phyloP scores from a whole-genome alignment of 768 basidiomycete genomes.

The Tulasnella sp. region DNA sequence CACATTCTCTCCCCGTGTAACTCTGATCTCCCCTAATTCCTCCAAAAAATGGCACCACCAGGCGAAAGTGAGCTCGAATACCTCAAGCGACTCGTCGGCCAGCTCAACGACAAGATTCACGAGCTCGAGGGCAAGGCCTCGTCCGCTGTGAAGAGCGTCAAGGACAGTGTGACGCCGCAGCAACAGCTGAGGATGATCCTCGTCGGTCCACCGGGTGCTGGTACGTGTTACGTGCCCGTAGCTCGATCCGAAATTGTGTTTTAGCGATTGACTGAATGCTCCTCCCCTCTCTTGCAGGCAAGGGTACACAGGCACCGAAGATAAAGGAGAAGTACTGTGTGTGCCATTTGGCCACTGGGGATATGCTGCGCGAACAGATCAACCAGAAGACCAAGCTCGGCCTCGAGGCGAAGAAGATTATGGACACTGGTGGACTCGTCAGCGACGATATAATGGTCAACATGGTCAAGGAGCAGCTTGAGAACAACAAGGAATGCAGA shows the following conservation, averaged over 20 bases:
- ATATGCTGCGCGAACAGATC: slow-evolving; percentile 96
- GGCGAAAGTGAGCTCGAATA: slow-evolving; percentile 69
- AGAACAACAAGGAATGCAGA: slow-evolving; percentile 85
- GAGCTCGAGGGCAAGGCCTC: slow-evolving; percentile 56
- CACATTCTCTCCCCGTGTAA: not conserved
- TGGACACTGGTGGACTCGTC: slow-evolving; percentile 94
- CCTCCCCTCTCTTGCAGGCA: slow-evolving; percentile 44
- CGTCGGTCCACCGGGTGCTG: slow-evolving; percentile 93
- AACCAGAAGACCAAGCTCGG: slow-evolving; percentile 77
- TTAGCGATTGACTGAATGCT: not conserved
- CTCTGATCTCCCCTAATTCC: not conserved
- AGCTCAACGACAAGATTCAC: slow-evolving; percentile 84
- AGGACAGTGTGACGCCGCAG: slow-evolving; percentile 37
- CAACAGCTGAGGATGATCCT: slow-evolving; percentile 83
- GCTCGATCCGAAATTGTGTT: slow-evolving; percentile 2
- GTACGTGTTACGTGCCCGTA: slow-evolving; percentile 30
- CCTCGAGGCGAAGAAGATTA: slow-evolving; percentile 88
- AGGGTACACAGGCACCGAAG: slow-evolving; percentile 94
- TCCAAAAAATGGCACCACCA: slow-evolving; percentile 17
- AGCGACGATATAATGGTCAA: slow-evolving; percentile 94
- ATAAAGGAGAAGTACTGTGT: slow-evolving; percentile 90
- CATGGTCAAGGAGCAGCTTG: slow-evolving; percentile 93
- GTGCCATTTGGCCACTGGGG: slow-evolving; percentile 96
- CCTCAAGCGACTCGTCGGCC: slow-evolving; percentile 81
- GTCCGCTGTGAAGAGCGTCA: slow-evolving; percentile 20